Evolutionary conservation across 2,329 filamentous ascomycete genomes (phyloP).

Genomic region (Rutstroemia sp.): DNA sequence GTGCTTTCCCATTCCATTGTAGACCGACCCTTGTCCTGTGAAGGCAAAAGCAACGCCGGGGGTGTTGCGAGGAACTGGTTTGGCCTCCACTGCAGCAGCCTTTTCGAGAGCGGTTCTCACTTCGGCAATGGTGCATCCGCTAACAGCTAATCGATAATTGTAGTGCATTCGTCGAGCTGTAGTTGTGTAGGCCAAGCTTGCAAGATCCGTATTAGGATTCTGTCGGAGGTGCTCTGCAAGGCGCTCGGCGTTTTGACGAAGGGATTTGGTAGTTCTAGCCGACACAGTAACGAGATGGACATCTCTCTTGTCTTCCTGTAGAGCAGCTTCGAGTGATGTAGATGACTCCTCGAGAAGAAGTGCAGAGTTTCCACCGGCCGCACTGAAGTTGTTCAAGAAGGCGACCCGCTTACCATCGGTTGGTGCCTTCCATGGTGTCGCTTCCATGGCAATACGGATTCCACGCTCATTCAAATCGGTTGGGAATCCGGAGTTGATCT

Average conservation of each 20-base stretch:
- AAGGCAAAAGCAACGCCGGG: background rate
- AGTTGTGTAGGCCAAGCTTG: background rate
- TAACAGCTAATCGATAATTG: background rate
- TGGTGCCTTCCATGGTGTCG: slow-evolving; percentile 26
- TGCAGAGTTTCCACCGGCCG: slow-evolving; percentile 13
- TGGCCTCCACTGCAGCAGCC: background rate
- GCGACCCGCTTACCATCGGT: slow-evolving; percentile 18
- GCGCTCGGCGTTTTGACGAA: slow-evolving; percentile 18
- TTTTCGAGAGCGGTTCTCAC: background rate
- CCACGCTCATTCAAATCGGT: slow-evolving; percentile 29
- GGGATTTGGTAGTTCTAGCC: slow-evolving; percentile 33
- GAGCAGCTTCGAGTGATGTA: slow-evolving; percentile 25
- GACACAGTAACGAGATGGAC: slow-evolving; percentile 39
- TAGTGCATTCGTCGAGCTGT: background rate
- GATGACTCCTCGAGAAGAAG: slow-evolving; percentile 10
- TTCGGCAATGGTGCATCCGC: background rate
- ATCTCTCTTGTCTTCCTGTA: slow-evolving; percentile 33
- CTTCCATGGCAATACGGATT: slow-evolving; percentile 12
- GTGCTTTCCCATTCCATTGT: background rate
- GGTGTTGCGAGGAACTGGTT: background rate
- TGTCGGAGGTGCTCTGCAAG: slow-evolving; percentile 17
- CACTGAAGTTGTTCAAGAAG: slow-evolving; percentile 33
- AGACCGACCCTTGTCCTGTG: slow-evolving; percentile 1
- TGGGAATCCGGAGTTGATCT: slow-evolving; percentile 19
- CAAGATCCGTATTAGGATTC: slow-evolving; percentile 17